phyloP scores from a whole-genome alignment of 148 eudicot species.

The Amaranthus hypochondriacus region DNA sequence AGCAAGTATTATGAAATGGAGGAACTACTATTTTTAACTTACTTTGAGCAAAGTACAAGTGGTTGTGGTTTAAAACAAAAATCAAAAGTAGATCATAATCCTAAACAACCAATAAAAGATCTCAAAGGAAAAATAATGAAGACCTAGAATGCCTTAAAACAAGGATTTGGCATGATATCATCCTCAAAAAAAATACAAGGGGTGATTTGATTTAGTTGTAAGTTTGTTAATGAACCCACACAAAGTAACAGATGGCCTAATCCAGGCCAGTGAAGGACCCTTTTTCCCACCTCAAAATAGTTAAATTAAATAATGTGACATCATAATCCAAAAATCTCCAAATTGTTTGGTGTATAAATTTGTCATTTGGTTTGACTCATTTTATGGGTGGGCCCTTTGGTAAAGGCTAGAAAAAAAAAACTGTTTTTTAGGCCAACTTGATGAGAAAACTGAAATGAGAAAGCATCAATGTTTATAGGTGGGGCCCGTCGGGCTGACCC shows the following conservation, averaged over 20 bases:
- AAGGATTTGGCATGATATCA: background rate
- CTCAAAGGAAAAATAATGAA: background rate
- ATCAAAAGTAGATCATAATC: background rate
- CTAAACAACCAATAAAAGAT: background rate
- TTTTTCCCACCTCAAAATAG: slow-evolving; percentile 9
- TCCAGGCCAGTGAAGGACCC: slow-evolving; percentile 12
- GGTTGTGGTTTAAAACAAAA: no score
- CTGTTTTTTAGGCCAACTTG: slow-evolving; percentile 4
- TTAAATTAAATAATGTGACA: slow-evolving; percentile 14
- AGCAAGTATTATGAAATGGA: no score
- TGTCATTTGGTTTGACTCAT: slow-evolving; percentile 21
- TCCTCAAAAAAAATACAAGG: background rate
- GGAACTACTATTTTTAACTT: no score
- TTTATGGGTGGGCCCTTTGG: background rate
- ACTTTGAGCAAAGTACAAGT: no score
- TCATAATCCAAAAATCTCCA: slow-evolving; percentile 15
- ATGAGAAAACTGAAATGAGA: background rate
- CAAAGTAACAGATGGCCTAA: slow-evolving; percentile 8
- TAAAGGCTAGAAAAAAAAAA: background rate
- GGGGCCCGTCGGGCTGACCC: no score
- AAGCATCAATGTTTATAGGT: background rate
- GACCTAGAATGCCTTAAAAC: background rate
- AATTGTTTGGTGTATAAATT: background rate
- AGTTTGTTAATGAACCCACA: slow-evolving; percentile 1
- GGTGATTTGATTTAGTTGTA: background rate